phyloP scores from a whole-genome alignment of 2,329 filamentous ascomycete genomes.

The Domatiomyces globalis region DNA sequence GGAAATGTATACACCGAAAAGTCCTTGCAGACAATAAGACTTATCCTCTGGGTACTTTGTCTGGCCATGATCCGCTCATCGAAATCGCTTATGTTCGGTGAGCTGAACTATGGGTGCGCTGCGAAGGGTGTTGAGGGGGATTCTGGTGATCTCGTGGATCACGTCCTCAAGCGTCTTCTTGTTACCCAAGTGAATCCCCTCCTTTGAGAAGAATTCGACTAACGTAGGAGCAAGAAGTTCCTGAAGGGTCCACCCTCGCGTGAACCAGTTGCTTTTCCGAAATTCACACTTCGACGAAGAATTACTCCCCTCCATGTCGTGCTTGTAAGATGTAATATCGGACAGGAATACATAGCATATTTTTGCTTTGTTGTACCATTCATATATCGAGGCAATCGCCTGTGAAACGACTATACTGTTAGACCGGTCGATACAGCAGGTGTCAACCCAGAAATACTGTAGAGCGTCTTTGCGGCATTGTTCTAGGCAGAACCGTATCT shows the following conservation, averaged over 20 bases:
- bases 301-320: slow-evolving; percentile 3
- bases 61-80: slow-evolving; percentile 14
- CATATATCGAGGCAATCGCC: slow-evolving; percentile 16
- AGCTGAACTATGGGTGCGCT: slow-evolving; percentile 11
- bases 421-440: slow-evolving; percentile 18
- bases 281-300: slow-evolving; percentile 5
- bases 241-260: slow-evolving; percentile 17
- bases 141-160: slow-evolving; percentile 18
- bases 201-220: slow-evolving; percentile 20
- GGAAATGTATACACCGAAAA: slow-evolving; percentile 16
- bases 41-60: slow-evolving; percentile 18
- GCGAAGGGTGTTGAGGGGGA: slow-evolving; percentile 13
- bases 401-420: slow-evolving; percentile 12
- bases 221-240: slow-evolving; percentile 18
- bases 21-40: slow-evolving; percentile 18
- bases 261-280: slow-evolving; percentile 11
- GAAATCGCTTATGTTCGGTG: slow-evolving; percentile 16
- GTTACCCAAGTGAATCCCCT: slow-evolving; percentile 15
- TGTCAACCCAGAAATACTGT: slow-evolving; percentile 18
- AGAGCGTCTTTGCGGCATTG: slow-evolving; percentile 2
- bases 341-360: slow-evolving; percentile 10
- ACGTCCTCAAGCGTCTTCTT: slow-evolving; percentile 15
- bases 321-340: slow-evolving; percentile 7
- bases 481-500: slow-evolving; percentile 4
- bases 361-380: slow-evolving; percentile 15